phyloP scores from a whole-genome alignment of 2,329 filamentous ascomycete genomes.

The Fusarium sp. region DNA sequence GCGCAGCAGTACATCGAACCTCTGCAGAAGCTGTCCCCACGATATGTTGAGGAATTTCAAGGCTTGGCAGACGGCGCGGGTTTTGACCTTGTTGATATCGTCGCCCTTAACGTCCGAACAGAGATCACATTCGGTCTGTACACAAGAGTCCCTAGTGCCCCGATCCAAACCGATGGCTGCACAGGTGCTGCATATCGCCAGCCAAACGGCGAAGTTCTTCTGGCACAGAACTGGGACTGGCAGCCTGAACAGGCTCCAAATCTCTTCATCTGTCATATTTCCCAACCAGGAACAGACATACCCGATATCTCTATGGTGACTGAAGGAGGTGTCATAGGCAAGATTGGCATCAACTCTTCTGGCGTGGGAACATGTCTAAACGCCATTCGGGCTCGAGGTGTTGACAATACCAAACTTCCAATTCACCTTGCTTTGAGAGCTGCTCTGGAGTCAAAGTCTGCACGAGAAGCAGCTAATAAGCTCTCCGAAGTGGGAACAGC shows the following conservation, averaged over 20 bases:
- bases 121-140: conserved; percentile 61
- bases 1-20: conserved; percentile 23
- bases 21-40: conserved; percentile 9
- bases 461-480: conserved; percentile 1
- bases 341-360: conserved; percentile 70
- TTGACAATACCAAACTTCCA: conserved; percentile 61
- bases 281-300: conserved; percentile 49
- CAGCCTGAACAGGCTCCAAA: conserved; percentile 60
- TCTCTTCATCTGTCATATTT: conserved; percentile 60
- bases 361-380: conserved; percentile 72
- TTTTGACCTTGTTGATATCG: conserved; percentile 60
- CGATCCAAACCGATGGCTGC: conserved; percentile 61
- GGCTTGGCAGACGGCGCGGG: conserved; percentile 65
- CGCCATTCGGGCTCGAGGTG: conserved; percentile 67
- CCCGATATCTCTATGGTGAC: conserved; percentile 67
- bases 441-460: conserved; percentile 60
- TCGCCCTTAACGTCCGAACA: conserved; percentile 62
- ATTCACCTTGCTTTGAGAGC: conserved; percentile 70
- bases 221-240: conserved; percentile 74
- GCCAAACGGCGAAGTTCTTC: conserved; percentile 42
- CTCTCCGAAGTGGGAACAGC: conserved; percentile 24
- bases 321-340: conserved; percentile 70
- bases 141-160: conserved; percentile 16
- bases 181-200: conserved; percentile 62
- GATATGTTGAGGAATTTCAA: conserved; percentile 52